Conservation (phyloP, 257 asterid genomes). For the Leptodermis oblonga region DNA sequence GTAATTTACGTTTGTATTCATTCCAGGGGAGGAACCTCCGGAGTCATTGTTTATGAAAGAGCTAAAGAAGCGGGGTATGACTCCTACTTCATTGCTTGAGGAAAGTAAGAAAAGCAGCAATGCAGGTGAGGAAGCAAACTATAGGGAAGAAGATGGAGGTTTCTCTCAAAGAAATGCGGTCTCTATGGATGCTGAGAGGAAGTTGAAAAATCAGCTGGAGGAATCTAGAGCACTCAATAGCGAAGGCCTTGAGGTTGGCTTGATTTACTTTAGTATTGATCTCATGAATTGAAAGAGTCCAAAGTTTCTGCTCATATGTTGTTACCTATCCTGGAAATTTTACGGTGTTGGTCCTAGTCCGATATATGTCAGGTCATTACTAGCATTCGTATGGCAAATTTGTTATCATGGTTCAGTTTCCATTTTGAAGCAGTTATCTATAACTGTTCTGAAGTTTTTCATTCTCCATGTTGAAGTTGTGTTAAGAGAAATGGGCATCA, state of each 20-base stretch:
- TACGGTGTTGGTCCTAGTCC: background rate
- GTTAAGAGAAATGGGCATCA: constrained; percentile 2
- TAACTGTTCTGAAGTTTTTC: background rate
- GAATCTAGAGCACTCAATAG: constrained; percentile 87
- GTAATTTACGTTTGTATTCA: constrained; percentile 5
- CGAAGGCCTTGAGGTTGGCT: constrained; percentile 91
- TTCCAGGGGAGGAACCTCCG: constrained; percentile 89
- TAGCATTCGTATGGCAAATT: background rate
- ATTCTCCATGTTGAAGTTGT: constrained; percentile 1
- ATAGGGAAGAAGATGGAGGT: constrained; percentile 85
- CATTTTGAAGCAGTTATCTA: background rate
- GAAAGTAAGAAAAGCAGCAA: constrained; percentile 51
- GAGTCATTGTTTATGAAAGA: constrained; percentile 94
- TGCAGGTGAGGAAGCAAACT: constrained; percentile 42
- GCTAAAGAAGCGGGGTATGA: constrained; percentile 82
- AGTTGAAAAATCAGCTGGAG: constrained; percentile 63
- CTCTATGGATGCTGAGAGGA: constrained; percentile 46
- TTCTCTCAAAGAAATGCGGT: constrained; percentile 54
- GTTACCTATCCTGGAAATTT: background rate
- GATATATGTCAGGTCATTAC: background rate
- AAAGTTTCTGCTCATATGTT: background rate
- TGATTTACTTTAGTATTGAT: background rate
- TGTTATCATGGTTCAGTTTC: background rate
- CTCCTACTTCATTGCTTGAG: constrained; percentile 81
- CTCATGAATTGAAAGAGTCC: background rate